Percentiles rank a stretch among this genome's conserved stretches.
Evolutionary conservation across 495 filamentous ascomycete species (phyloP).

Genomic region (Bacidia gigantensis): DNA sequence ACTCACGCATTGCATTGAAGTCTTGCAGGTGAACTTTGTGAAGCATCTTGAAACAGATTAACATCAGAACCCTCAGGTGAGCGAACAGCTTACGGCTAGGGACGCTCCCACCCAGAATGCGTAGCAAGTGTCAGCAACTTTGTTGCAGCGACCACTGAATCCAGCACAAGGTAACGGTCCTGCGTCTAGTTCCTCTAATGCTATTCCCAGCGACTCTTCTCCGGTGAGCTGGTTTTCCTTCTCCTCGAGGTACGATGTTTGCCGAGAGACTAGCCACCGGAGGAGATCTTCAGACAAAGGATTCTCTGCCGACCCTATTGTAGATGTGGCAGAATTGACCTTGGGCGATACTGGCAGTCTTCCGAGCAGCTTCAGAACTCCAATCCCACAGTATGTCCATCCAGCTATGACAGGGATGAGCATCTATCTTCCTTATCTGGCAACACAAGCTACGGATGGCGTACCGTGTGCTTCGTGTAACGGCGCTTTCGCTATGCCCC

Average conservation of each 20-base stretch:
- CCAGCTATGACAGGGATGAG: slow-evolving; percentile 44
- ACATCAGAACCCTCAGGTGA: slow-evolving; percentile 7
- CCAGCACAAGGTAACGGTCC: slow-evolving; percentile 42
- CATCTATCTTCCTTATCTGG: slow-evolving; percentile 8
- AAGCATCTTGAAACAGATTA: slow-evolving; percentile 41
- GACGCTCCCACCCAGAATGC: slow-evolving; percentile 76
- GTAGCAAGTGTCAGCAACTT: slow-evolving; percentile 86
- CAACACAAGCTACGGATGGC: slow-evolving; percentile 21
- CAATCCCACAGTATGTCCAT: slow-evolving; percentile 74
- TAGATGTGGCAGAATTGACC: too few relatives aligned
- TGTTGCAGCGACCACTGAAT: slow-evolving; percentile 82
- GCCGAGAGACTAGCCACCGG: slow-evolving; percentile 57
- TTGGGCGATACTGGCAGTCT: slow-evolving; percentile 24
- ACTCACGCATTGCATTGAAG: slow-evolving; percentile 46
- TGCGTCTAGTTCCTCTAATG: too few relatives aligned
- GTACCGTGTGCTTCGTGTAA: slow-evolving; percentile 80
- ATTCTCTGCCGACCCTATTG: too few relatives aligned
- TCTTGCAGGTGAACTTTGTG: slow-evolving; percentile 47
- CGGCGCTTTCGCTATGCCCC: slow-evolving; percentile 69
- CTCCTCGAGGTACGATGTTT: slow-evolving; percentile 41
- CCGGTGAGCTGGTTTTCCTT: slow-evolving; percentile 29
- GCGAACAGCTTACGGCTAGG: slow-evolving; percentile 36
- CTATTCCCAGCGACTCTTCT: slow-evolving; percentile 1
- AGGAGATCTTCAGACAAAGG: slow-evolving; percentile 33
- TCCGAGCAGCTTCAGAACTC: slow-evolving; percentile 57